Base-by-base conservation (phyloP, 2,329 filamentous ascomycete genomes). In the Davidsoniella neocaledoniae region DNA sequence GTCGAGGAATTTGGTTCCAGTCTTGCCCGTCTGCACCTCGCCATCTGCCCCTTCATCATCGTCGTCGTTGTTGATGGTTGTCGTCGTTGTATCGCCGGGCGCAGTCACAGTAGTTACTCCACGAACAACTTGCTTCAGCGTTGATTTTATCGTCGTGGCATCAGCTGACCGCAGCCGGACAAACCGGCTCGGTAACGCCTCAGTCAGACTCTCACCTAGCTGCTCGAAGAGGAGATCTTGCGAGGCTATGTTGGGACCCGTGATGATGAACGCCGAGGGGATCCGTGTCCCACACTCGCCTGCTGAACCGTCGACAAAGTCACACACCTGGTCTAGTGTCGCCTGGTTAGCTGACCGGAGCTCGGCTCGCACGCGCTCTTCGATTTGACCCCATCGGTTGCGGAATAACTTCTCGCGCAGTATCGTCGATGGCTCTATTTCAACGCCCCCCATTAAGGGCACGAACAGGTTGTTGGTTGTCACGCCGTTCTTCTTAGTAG, bases 231-330 rank as follows among this genome's bases (percentile, higher is more conserved):
- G 69, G 10, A 83, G 68, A 40, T 78, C 75, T 61, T 87, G 82
- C 1, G 81, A 82, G 36, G 83, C 79, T 56, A 87, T 81, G 55
- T 85, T 86, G 6, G 85, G 82, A 0, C 85, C 86, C 7, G 83
- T 83, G 52, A 86, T 74, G 56, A 90, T 77, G 56, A 90, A 80
- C 2, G 76, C 81, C 6, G 81, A 74, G 0, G 81, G 78, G 38
- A 86, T 73, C 43, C 45, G 44, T 6, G 41, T 33, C 4, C 45
- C 51, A 21, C 29, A 41, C 10, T 46, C 19, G n/a, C 45, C 33
- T 2, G n/a, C 48, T 3, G 51, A 43, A 12, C 23, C 33, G 19
- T 66, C 61, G 8, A 81, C 64, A 61, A 83, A 83, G 1, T 61
- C 61, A 6, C 70, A 67, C 8, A 83, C 76, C 48, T 77, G 68